phyloP scores from a whole-genome alignment of 2,329 filamentous ascomycete genomes.

The Paecilomyces fulvus region DNA sequence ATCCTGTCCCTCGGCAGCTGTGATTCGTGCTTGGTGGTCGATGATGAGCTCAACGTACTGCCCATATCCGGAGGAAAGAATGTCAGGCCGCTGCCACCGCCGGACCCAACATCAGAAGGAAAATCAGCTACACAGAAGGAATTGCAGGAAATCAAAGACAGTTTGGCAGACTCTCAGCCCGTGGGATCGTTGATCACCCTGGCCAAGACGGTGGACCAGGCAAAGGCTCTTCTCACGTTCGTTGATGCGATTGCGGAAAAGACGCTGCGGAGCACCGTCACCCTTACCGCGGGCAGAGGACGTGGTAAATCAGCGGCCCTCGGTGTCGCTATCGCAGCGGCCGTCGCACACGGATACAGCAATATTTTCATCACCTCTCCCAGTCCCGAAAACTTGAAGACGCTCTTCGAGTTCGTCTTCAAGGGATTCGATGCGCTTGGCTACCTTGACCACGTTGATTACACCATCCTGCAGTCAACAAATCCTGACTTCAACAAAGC shows the following conservation, averaged over 20 bases:
- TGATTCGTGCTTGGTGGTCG: conserved; percentile 87
- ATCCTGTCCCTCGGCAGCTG: conserved; percentile 93
- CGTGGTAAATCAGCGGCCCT: conserved; percentile 95
- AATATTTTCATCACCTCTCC: conserved; percentile 99
- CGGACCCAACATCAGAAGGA: conserved; percentile 64
- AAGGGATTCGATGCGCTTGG: conserved; percentile 93
- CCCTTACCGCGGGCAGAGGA: conserved; percentile 85
- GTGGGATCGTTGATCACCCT: conserved; percentile 77
- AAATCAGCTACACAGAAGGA: conserved; percentile 63
- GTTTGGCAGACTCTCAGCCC: conserved; percentile 73
- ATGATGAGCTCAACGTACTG: conserved; percentile 94
- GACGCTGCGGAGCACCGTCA: conserved; percentile 85
- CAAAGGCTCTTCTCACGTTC: conserved; percentile 92
- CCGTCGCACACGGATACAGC: conserved; percentile 91
- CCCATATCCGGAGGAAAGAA: conserved; percentile 93
- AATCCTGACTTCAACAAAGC: conserved; percentile 99
- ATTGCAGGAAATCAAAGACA: conserved; percentile 79
- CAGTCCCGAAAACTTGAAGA: conserved; percentile 97
- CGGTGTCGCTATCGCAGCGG: conserved; percentile 87
- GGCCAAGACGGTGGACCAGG: conserved; percentile 87
- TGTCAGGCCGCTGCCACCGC: conserved; percentile 71
- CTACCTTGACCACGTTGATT: conserved; percentile 92
- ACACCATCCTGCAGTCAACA: conserved; percentile 95
- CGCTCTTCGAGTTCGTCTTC: conserved; percentile 95
- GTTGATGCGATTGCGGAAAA: conserved; percentile 96